phyloP scores from a whole-genome alignment of 2,329 filamentous ascomycete genomes.

The Cladosporium oxysporum region DNA sequence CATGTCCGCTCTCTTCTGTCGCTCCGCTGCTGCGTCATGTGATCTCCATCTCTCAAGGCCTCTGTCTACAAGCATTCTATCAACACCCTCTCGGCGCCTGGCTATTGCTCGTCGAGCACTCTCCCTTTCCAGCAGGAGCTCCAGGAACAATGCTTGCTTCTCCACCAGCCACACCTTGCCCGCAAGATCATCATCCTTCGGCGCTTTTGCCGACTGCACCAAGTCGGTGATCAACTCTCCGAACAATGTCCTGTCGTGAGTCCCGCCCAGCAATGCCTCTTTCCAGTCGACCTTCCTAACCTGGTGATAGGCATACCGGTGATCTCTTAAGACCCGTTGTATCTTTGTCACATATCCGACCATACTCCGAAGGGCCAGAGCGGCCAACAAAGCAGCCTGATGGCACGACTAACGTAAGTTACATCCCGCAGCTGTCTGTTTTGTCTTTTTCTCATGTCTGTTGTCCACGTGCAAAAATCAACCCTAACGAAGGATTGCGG shows the following conservation, averaged over 20 bases:
- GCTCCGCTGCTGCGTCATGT: constrained; percentile 16
- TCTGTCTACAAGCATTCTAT: constrained; percentile 2
- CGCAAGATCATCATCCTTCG: background rate
- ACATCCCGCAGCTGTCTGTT: constrained; percentile 1
- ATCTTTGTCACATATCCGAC: constrained; percentile 3
- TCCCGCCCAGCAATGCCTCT: background rate
- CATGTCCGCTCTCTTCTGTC: constrained; percentile 17
- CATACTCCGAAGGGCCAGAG: constrained; percentile 12
- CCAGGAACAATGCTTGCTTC: constrained; percentile 1
- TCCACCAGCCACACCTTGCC: background rate
- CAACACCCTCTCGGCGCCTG: background rate
- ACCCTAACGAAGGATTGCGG: constrained; percentile 1
- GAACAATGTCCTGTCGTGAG: constrained; percentile 4
- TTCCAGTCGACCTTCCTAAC: constrained; percentile 4
- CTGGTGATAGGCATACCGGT: constrained; percentile 6
- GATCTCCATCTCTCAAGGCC: constrained; percentile 4
- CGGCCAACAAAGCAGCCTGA: constrained; percentile 5
- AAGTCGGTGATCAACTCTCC: constrained; percentile 4
- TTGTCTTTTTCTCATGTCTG: background rate
- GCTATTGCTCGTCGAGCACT: background rate
- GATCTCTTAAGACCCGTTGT: constrained; percentile 5
- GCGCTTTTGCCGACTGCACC: background rate
- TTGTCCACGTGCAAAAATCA: background rate
- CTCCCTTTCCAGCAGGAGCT: background rate
- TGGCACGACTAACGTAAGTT: constrained; percentile 6